Evolutionary conservation across 352 stramenopile genomes (phyloP), one percentile per base, ranked within the genome.

Genomic region (Peronospora destructor): DNA sequence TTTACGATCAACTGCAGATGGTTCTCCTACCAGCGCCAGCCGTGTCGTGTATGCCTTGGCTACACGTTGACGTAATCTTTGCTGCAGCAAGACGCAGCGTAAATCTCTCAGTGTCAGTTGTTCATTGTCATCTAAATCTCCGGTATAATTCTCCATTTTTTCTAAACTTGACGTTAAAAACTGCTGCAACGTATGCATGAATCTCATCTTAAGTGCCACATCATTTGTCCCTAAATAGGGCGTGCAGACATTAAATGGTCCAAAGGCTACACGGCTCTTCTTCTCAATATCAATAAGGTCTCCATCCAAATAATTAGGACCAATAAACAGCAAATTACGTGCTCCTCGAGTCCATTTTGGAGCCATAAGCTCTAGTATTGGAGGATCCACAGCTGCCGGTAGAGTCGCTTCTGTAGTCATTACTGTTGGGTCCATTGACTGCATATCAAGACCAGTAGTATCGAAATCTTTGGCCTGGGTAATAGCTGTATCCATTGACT

Each of bases 401-500:
- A 19, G 14, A 32, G 10, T 19, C n/a, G 23, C 37, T 3, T 25
- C 25, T 33, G 32, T 14, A 8, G 14, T 32, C 32, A 26, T 29
- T 16, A 36, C 50, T 16, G 46, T 33, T 9, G 43, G 25, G 13
- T 58, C 52, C 6, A 38, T 43, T 5, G 51, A 6, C 21, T 30
- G 14, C 23, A 45, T 13, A n/a, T 8, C 35, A n/a, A 49, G 41
- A 8, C 16, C 49, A 2, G 46, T 34, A 1, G 23, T 26, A 26
- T 6, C 5, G 4, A 3, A 4, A 23, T 65, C 62, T 34, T 71
- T 68, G 39, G 51, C 61, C 10, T 64, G 52, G 0, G 59, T 35
- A 17, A 86, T 53, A 4, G 74, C 59, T 32, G 85, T 64, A 51
- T 93, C 79, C 82, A 93, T 93, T 5, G 72, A 85, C 58, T 87